These are phyloP conservation scores for Phytophthora agathidicida DNA, from an alignment of 352 stramenopile species.

Conservation along the genomic window DNA sequence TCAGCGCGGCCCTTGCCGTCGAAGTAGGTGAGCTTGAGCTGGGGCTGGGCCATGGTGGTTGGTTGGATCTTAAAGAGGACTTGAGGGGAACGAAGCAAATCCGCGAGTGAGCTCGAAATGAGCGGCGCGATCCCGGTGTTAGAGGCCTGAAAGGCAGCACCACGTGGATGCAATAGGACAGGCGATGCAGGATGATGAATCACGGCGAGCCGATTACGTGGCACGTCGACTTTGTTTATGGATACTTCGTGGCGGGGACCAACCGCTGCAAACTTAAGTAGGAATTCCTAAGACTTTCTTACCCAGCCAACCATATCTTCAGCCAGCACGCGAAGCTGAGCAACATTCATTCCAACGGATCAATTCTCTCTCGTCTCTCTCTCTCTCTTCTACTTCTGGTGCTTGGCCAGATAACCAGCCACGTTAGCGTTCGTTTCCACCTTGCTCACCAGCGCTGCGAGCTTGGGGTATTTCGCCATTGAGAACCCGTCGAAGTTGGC, in stretches of 20 bases:
- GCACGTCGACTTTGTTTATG: too few species aligned
- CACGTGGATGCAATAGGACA: conserved; percentile 1
- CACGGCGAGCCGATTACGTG: too few species aligned
- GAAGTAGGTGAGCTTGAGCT: conserved; percentile 75
- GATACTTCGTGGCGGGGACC: too few species aligned
- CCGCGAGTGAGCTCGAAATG: conserved; percentile 17
- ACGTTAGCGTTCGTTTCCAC: conserved; percentile 44
- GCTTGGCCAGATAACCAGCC: conserved; percentile 40
- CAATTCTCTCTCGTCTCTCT: background rate
- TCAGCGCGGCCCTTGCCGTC: conserved; percentile 50
- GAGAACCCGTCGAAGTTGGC: conserved; percentile 38
- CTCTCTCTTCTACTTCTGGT: conserved; percentile 18
- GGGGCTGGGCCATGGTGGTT: conserved; percentile 23
- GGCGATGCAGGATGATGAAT: conserved; percentile 10
- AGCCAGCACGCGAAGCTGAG: background rate
- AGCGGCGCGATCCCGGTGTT: conserved; percentile 3
- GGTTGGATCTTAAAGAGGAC: background rate
- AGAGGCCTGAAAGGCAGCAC: background rate
- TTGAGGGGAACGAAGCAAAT: conserved; percentile 15
- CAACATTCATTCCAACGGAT: background rate
- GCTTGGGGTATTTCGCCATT: conserved; percentile 50
- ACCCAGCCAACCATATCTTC: too few species aligned
- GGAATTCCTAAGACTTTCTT: too few species aligned
- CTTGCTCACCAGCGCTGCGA: conserved; percentile 38
- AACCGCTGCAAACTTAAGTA: too few species aligned